A percentile compares a stretch with the other conserved stretches of the same genome.
Evolutionary conservation across 352 stramenopile genomes (phyloP).

Genomic region (Pythium dissimile): DNA sequence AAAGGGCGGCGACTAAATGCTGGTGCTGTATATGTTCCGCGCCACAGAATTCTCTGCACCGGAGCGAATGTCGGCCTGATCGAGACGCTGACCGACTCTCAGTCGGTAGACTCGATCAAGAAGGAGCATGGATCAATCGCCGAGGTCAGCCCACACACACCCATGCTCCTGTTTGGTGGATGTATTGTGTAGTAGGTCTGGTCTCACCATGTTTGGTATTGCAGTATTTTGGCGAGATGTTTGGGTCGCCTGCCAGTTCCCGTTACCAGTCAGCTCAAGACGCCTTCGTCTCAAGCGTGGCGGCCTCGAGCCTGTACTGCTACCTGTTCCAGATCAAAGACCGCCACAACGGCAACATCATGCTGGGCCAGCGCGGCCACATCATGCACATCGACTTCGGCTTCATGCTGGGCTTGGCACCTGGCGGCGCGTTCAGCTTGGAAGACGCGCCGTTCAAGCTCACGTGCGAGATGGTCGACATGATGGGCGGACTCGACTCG

Average conservation of each 20-base stretch:
- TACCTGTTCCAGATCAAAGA: slow-evolving; percentile 96
- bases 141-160: slow-evolving; percentile 33
- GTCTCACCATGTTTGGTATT: neutral
- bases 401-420: slow-evolving; percentile 93
- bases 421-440: slow-evolving; percentile 91
- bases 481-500: slow-evolving; percentile 84
- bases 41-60: slow-evolving; percentile 82
- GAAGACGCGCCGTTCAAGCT: slow-evolving; percentile 96
- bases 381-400: slow-evolving; percentile 98
- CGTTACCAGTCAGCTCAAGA: slow-evolving; percentile 72
- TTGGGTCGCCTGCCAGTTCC: slow-evolving; percentile 42
- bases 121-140: slow-evolving; percentile 61
- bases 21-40: neutral
- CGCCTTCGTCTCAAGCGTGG: slow-evolving; percentile 90
- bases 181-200: too few relatives aligned
- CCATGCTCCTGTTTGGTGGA: too few relatives aligned
- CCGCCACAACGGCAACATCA: slow-evolving; percentile 96
- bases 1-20: neutral
- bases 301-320: slow-evolving; percentile 90
- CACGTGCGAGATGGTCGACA: slow-evolving; percentile 91
- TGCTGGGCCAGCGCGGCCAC: slow-evolving; percentile 89
- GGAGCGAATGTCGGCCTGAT: slow-evolving; percentile 87
- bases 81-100: slow-evolving; percentile 88
- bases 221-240: slow-evolving; percentile 32
- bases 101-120: slow-evolving; percentile 92